Evolutionary conservation across 331 rosid species (phyloP), one percentile per base, ranked within the genome.

Genomic region (Telfairia occidentalis): DNA sequence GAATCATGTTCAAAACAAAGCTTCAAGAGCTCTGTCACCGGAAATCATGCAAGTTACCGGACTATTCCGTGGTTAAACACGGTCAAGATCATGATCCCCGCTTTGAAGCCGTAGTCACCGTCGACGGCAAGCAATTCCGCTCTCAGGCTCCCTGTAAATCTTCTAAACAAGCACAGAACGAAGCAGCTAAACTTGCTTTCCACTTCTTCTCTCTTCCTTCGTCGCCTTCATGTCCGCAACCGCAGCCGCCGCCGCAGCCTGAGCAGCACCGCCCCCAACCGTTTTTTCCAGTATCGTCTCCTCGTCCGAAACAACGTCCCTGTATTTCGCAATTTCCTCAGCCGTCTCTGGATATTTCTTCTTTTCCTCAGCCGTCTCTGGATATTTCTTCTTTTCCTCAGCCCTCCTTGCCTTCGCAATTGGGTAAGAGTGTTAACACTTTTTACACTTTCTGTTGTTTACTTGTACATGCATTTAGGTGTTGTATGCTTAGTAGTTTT

Each of bases 1-100:
- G 10, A 29, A 60, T 30, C 37, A 91, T 89, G 97, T 85, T 83
- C 85, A 86, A 87, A 89, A 46, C 79, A 2, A 80, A 66, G 85
- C 67, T 91, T 74, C 92, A 91, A 46, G 88, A 87, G 52, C 61
- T 91, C 1, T 89, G 97, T 80, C 97, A 89, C 18, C 57, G 70
- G 74, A 87, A 78, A 73, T 49, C 40, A 9, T 87, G 90, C 90
- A 77, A 46, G 38, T 73, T 86, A 77, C 92, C 92, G 0, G 77
- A n/a, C 16, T 89, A 91, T 77, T 77, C 86, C 0, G 8, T 78
- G 53, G 40, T 75, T 64, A 84, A 84, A 76, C 82, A 81, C 21
- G 96, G 96, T 67, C 91, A 74, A 3, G 88, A 79, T 15, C 91
- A 91, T 72, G 48, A 74, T 8, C 90, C 91, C 57, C 76, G 78